These are phyloP conservation scores for Leccinellum luteum DNA, from an alignment of 768 basidiomycete genomes.

Conservation along the genomic window DNA sequence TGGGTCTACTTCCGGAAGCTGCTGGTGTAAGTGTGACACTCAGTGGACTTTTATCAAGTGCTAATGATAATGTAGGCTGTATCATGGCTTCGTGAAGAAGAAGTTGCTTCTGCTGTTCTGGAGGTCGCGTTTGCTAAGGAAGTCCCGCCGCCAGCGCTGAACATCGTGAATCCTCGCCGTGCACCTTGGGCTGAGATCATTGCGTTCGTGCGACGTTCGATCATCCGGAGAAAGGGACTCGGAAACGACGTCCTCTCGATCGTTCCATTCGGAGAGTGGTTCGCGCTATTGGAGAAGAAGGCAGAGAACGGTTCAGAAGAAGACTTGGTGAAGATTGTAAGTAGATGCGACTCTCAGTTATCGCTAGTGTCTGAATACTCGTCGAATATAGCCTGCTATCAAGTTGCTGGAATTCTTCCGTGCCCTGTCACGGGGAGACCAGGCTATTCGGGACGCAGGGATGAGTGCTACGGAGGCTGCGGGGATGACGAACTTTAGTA, in stretches of 20 bases:
- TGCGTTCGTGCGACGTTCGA: constrained; percentile 15
- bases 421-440: constrained; percentile 19
- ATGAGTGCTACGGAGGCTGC: constrained; percentile 11
- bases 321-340: constrained; percentile 32
- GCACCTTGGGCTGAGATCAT: constrained; percentile 34
- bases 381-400: constrained; percentile 29
- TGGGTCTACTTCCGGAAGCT: constrained; percentile 29
- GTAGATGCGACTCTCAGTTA: constrained; percentile 4
- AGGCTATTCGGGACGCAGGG: background rate
- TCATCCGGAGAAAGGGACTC: constrained; percentile 10
- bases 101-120: constrained; percentile 34
- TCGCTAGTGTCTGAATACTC: background rate
- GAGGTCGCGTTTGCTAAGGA: constrained; percentile 24
- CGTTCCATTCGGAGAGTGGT: constrained; percentile 36
- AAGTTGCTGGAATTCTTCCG: constrained; percentile 37
- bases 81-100: constrained; percentile 44
- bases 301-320: constrained; percentile 20
- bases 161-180: constrained; percentile 40
- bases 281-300: constrained; percentile 25
- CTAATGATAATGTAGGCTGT: constrained; percentile 25
- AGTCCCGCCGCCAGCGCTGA: constrained; percentile 24
- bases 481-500: constrained; percentile 22
- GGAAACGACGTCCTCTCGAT: constrained; percentile 22
- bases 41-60: background rate
- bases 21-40: constrained; percentile 30